A percentile compares a stretch with the other conserved stretches of the same genome.
Conservation (phyloP, 768 basidiomycete genomes). For the Boletus reticuloceps region DNA sequence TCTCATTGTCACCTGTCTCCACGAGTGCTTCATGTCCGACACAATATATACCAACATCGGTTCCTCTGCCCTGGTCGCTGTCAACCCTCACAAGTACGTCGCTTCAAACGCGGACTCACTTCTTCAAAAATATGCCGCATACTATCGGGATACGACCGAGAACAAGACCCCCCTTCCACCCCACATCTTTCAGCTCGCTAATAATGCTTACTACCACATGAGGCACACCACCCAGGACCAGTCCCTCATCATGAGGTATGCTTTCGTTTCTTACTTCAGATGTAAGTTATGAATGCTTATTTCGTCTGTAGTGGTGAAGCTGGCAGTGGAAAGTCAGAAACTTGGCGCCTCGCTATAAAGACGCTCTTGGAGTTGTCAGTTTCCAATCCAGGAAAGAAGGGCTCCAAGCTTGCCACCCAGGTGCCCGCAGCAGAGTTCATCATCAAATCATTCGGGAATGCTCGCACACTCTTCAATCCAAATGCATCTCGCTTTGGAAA, state of each 20-base stretch:
- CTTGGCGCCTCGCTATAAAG: conserved; percentile 86
- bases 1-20: conserved; percentile 46
- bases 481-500: conserved; percentile 97
- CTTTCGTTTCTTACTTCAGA: neutral
- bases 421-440: conserved; percentile 94
- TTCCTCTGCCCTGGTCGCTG: conserved; percentile 69
- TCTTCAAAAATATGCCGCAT: conserved; percentile 81
- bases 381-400: conserved; percentile 88
- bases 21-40: conserved; percentile 81
- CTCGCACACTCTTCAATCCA: conserved; percentile 87
- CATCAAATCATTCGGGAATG: conserved; percentile 91
- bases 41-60: conserved; percentile 76
- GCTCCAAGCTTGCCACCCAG: conserved; percentile 81
- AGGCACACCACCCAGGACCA: conserved; percentile 91
- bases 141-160: conserved; percentile 74
- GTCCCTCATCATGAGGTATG: conserved; percentile 80
- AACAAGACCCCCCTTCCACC: conserved; percentile 65
- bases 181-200: conserved; percentile 89
- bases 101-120: conserved; percentile 79
- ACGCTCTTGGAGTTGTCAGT: conserved; percentile 88
- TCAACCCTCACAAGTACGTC: conserved; percentile 94
- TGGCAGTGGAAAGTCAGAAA: conserved; percentile 92
- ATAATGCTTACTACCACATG: conserved; percentile 96
- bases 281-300: neutral
- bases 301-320: conserved; percentile 73